These are phyloP conservation scores for Marasmius oreades DNA, from an alignment of 1,284 basidiomycete species.

Conservation along the genomic window DNA sequence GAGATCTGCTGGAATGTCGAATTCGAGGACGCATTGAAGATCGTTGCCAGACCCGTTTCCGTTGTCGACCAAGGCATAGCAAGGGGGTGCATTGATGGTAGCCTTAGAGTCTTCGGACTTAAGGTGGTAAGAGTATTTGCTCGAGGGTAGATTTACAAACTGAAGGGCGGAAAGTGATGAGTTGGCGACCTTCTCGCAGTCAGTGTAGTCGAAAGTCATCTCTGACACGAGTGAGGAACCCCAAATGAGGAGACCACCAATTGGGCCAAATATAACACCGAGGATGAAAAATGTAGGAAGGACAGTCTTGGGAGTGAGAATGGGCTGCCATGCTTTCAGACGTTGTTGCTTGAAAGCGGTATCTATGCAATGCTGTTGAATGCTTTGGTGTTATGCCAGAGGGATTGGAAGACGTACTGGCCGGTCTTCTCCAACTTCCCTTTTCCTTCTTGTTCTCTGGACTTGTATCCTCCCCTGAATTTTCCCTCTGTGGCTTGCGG, in stretches of 20 bases:
- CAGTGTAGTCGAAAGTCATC: constrained; percentile 94
- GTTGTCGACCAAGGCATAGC: constrained; percentile 68
- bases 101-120: constrained; percentile 53
- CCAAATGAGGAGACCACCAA: constrained; percentile 93
- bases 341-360: constrained; percentile 99
- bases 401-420: constrained; percentile 57
- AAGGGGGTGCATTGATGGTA: constrained; percentile 44
- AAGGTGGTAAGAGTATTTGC: constrained; percentile 72
- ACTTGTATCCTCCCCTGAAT: constrained; percentile 29
- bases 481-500: constrained; percentile 40
- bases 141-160: constrained; percentile 57
- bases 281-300: constrained; percentile 95
- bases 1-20: constrained; percentile 81
- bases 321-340: constrained; percentile 99
- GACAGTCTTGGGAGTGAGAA: constrained; percentile 96
- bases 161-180: constrained; percentile 34
- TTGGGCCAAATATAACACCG: constrained; percentile 92
- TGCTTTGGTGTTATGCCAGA: constrained; percentile 9
- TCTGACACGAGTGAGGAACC: constrained; percentile 82
- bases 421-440: constrained; percentile 83
- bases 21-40: constrained; percentile 73
- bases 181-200: constrained; percentile 73
- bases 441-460: constrained; percentile 73
- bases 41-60: constrained; percentile 40
- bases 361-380: constrained; percentile 42